phyloP scores from a whole-genome alignment of 139 green algal genomes.

The Closterium sp. region DNA sequence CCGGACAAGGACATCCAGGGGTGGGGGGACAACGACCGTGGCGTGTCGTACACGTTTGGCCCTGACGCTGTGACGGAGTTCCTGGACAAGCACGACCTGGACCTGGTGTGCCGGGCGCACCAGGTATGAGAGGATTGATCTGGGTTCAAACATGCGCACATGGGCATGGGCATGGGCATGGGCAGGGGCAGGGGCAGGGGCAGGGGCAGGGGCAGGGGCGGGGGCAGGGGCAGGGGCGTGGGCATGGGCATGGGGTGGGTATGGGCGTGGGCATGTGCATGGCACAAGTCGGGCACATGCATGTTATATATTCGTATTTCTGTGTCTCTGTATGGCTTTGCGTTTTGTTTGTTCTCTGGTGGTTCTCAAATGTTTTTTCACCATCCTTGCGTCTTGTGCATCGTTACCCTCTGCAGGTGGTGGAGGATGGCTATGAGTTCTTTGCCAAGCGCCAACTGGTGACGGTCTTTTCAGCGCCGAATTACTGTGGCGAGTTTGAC shows the following conservation, averaged over 20 bases:
- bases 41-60: conserved; percentile 99
- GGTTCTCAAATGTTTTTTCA: too few relatives aligned
- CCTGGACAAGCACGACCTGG: conserved; percentile 92
- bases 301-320: too few relatives aligned
- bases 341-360: too few relatives aligned
- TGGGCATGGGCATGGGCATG: neutral
- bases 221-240: neutral
- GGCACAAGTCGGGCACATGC: too few relatives aligned
- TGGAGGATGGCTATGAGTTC: conserved; percentile 99
- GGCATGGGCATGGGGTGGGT: neutral
- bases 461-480: conserved; percentile 97
- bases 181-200: too few relatives aligned
- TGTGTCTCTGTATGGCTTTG: too few relatives aligned
- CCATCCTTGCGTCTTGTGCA: neutral
- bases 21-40: conserved; percentile 98
- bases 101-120: conserved; percentile 94
- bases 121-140: conserved; percentile 66
- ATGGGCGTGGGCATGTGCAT: neutral
- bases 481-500: conserved; percentile 99
- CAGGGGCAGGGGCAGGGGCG: too few relatives aligned
- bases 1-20: conserved; percentile 95
- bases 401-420: conserved; percentile 72
- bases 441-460: conserved; percentile 98
- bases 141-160: neutral
- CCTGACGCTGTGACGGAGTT: conserved; percentile 93